Evolutionary conservation across 2,329 filamentous ascomycete species (phyloP), one percentile per base, ranked within the genome.

Genomic region (Sporothrix pallida): DNA sequence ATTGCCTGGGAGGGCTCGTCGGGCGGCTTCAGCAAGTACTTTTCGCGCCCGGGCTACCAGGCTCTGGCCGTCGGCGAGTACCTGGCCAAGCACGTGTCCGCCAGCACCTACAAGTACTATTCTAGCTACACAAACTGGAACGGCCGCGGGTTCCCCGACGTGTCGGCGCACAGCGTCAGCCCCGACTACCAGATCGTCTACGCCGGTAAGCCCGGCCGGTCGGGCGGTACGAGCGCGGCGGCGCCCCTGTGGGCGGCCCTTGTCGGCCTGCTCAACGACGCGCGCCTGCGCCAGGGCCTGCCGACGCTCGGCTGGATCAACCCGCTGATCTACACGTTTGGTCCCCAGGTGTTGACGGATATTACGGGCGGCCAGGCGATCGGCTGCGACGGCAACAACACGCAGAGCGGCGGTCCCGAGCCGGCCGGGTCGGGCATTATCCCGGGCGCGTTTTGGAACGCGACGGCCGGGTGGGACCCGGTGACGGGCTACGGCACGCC

Each of bases 181-280:
- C 75, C 77, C 12, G 46, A 74, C 70, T 79, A 81, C 75, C 79
- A 80, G 72, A 79, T 81, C 9, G 79, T 83, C 69, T 80, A 80
- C 52, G 79, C 80, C 46, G 79, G 78, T 8, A 65, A 72, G 1
- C 72, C 79, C 3, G 73, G 78, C 2, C 72, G 56, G 10, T 76
- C 78, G 1, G 82, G 81, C 15, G 82, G 82, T 23, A 83, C 82
- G 0, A 86, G 84, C 73, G 90, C 90, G 0, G 86, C 91, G 2
- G 83, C 88, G 0, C 92, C 92, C 0, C 83, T 89, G 0, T 86
- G 91, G 69, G 90, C 90, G 0, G 86, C 86, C 15, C 85, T 93
- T 75, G 82, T 93, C 68, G 85, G 87, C 0, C 84, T 92, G 52
- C 80, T 93, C 70, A 93, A 93, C 78, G 88, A 90, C 74, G 86